Evolutionary conservation across 2,329 filamentous ascomycete species (phyloP).

Genomic region (Aspergillus spinulosporus): DNA sequence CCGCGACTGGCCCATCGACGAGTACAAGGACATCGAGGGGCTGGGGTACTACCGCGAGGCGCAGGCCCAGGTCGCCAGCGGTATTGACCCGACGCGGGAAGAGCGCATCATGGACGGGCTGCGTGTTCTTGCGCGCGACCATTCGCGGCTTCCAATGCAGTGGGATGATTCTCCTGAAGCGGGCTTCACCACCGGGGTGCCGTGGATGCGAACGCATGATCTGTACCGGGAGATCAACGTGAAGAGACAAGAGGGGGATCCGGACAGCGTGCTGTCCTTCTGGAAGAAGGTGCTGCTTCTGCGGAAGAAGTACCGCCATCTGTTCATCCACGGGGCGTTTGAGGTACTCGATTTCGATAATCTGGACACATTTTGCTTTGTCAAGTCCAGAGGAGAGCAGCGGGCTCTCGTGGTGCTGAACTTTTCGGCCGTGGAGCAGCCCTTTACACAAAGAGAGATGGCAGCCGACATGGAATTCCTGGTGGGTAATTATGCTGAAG

Average conservation of each 20-base stretch:
- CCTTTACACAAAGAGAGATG: too few species aligned
- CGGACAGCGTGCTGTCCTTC: constrained; percentile 56
- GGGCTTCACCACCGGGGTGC: constrained; percentile 60
- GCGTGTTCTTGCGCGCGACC: constrained; percentile 58
- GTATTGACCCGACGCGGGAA: background rate
- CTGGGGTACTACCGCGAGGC: constrained; percentile 50
- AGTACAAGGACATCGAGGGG: constrained; percentile 47
- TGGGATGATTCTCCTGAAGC: constrained; percentile 58
- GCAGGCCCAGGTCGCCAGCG: constrained; percentile 36
- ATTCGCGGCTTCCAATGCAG: constrained; percentile 67
- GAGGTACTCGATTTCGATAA: too few species aligned
- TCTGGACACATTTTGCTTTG: too few species aligned
- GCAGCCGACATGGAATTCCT: too few species aligned
- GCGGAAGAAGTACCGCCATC: constrained; percentile 49
- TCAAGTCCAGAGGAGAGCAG: too few species aligned
- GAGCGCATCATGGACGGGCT: constrained; percentile 36
- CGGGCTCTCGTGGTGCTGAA: too few species aligned
- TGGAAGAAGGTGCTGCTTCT: constrained; percentile 57
- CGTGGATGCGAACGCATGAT: constrained; percentile 59
- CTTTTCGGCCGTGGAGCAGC: too few species aligned
- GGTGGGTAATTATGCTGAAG: too few species aligned
- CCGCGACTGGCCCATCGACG: constrained; percentile 49
- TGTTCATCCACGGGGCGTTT: too few species aligned
- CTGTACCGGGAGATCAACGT: constrained; percentile 50
- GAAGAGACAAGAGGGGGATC: constrained; percentile 51